phyloP scores from a whole-genome alignment of 805 yeast species.

The Cyberlindnera lachancei region DNA sequence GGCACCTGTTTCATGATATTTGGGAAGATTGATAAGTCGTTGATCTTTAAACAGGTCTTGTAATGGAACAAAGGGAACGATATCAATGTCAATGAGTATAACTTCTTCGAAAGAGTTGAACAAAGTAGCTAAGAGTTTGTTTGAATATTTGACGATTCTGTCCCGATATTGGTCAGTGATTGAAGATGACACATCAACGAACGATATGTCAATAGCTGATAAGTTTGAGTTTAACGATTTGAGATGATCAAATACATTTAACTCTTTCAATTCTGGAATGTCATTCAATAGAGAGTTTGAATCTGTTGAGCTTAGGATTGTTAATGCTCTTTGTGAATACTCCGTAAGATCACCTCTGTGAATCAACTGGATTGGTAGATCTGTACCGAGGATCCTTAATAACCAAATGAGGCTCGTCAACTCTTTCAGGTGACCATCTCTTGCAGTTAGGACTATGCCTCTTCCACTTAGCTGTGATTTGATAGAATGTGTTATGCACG shows the following conservation, averaged over 20 bases:
- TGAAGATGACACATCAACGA: slow-evolving; percentile 25
- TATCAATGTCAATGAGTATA: slow-evolving; percentile 47
- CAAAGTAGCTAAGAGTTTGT: slow-evolving; percentile 48
- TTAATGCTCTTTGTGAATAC: neutral
- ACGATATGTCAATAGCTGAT: slow-evolving; percentile 32
- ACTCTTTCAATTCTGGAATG: slow-evolving; percentile 7
- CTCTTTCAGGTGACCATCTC: slow-evolving; percentile 23
- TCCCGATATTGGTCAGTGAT: slow-evolving; percentile 15
- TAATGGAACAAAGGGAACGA: slow-evolving; percentile 34
- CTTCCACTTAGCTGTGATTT: slow-evolving; percentile 15
- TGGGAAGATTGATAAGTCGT: too few relatives aligned
- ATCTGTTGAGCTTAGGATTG: neutral
- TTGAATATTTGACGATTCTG: slow-evolving; percentile 28
- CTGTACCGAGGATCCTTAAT: slow-evolving; percentile 28
- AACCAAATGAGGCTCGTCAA: slow-evolving; percentile 31
- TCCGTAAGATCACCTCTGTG: slow-evolving; percentile 26
- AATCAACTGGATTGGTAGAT: slow-evolving; percentile 35
- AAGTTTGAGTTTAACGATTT: slow-evolving; percentile 17
- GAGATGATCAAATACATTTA: too few relatives aligned
- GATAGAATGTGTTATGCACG: neutral
- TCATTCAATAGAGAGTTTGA: neutral
- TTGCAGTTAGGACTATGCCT: slow-evolving; percentile 27
- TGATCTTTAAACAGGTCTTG: slow-evolving; percentile 27
- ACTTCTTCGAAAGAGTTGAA: slow-evolving; percentile 53
- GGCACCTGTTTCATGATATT: slow-evolving; percentile 31